Conservation (phyloP, 257 asterid genomes). For the Solanum paucissectum region DNA sequence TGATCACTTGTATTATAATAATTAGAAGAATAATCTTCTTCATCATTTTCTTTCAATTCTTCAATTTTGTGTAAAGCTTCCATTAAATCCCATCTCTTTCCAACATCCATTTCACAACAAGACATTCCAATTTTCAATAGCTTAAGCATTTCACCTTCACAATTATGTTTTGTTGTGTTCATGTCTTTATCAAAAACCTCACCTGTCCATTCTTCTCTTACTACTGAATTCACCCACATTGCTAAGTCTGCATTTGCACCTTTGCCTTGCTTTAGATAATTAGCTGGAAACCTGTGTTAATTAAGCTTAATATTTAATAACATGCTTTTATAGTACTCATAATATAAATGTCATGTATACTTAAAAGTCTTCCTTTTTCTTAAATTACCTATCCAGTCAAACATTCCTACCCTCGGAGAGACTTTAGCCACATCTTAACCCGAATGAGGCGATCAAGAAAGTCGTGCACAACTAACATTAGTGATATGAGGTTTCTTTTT, state of each 20-base stretch:
- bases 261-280: slow-evolving; percentile 40
- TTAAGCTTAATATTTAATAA: background rate
- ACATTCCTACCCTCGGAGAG: background rate
- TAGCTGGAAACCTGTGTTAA: slow-evolving; percentile 27
- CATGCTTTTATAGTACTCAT: background rate
- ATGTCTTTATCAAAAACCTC: slow-evolving; percentile 64
- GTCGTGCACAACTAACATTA: background rate
- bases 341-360: background rate
- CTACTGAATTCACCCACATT: slow-evolving; percentile 56
- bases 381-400: background rate
- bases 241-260: slow-evolving; percentile 45
- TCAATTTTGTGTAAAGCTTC: slow-evolving; percentile 43
- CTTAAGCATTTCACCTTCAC: slow-evolving; percentile 53
- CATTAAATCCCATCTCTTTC: slow-evolving; percentile 36
- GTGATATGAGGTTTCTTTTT: too few relatives aligned
- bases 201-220: slow-evolving; percentile 64
- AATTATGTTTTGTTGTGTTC: slow-evolving; percentile 2
- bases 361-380: background rate
- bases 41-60: slow-evolving; percentile 41
- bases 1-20: slow-evolving; percentile 13
- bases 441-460: too few relatives aligned
- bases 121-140: slow-evolving; percentile 60
- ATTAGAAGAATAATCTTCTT: slow-evolving; percentile 21
- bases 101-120: slow-evolving; percentile 48
- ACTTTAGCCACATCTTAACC: too few relatives aligned